Conservation (phyloP, 345 rosid species). For the Eucalyptus paniculata region DNA sequence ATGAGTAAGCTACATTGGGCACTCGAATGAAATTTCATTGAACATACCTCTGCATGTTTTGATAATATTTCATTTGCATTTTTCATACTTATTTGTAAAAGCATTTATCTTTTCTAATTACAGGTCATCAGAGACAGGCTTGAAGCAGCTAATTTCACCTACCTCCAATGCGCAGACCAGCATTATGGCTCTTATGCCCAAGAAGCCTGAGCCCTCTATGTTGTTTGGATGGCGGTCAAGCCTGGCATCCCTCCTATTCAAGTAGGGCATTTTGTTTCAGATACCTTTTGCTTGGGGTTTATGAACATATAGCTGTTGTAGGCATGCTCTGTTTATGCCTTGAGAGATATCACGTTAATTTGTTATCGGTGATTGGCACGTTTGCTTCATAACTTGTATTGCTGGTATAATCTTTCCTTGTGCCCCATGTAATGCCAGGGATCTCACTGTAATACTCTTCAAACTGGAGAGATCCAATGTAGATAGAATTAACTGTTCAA, state of each 20-base stretch:
- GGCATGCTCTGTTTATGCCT: background rate
- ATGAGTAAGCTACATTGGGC: background rate
- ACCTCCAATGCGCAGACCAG: slow-evolving; percentile 18
- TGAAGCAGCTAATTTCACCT: slow-evolving; percentile 20
- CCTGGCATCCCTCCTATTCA: slow-evolving; percentile 66
- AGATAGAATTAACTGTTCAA: background rate
- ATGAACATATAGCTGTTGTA: background rate
- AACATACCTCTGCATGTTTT: background rate
- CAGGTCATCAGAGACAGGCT: slow-evolving; percentile 25
- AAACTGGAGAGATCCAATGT: background rate
- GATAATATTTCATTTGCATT: background rate
- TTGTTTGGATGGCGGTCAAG: slow-evolving; percentile 58
- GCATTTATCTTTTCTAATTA: background rate
- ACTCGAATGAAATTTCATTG: background rate
- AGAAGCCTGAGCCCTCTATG: slow-evolving; percentile 38
- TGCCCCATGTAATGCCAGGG: background rate
- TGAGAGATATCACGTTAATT: background rate
- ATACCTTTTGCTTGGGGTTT: background rate
- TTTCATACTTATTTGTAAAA: background rate
- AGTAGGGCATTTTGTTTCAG: background rate
- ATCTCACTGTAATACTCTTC: background rate
- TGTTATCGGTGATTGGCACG: background rate
- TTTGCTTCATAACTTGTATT: background rate
- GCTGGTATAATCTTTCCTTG: background rate
- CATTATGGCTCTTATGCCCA: slow-evolving; percentile 42